Percentiles rank a stretch among this genome's conserved stretches.
These are phyloP conservation scores for Lasiodiplodia theobromae DNA, from an alignment of 2,329 filamentous ascomycete genomes.

Conservation along the genomic window DNA sequence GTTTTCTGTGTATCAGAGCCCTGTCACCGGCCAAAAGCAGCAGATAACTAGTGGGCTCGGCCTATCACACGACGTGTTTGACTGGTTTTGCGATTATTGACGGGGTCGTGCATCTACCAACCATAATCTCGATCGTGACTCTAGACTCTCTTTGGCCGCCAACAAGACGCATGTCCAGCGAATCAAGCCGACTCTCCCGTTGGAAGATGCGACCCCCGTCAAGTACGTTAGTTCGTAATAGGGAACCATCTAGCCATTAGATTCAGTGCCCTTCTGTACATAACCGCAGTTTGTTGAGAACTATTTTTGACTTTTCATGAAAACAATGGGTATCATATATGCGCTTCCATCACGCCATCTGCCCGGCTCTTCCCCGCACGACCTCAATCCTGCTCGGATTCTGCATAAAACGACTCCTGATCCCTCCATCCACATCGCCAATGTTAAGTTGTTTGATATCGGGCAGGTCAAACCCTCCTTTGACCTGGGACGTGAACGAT, in stretches of 20 bases:
- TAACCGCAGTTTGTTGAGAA: background rate
- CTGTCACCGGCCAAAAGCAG: background rate
- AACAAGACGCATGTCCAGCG: no score
- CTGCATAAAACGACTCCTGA: conserved; percentile 12
- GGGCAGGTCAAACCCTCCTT: conserved; percentile 14
- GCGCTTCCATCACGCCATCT: conserved; percentile 24
- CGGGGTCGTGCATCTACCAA: no score
- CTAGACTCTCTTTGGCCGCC: no score
- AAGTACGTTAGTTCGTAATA: no score
- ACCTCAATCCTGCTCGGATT: conserved; percentile 19
- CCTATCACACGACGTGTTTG: background rate
- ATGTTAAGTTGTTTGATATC: conserved; percentile 22
- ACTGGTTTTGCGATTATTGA: no score
- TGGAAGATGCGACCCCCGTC: no score
- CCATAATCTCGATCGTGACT: no score
- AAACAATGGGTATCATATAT: conserved; percentile 14
- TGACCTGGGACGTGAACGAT: background rate
- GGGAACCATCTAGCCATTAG: background rate
- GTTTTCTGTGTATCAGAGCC: background rate
- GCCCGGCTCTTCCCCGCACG: conserved; percentile 6
- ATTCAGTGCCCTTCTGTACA: background rate
- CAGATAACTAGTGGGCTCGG: background rate
- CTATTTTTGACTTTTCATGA: background rate
- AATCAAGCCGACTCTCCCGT: no score
- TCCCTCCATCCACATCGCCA: conserved; percentile 13